These are phyloP conservation scores for Santalum album DNA, from an alignment of 164 flowering plant genomes.

Conservation along the genomic window DNA sequence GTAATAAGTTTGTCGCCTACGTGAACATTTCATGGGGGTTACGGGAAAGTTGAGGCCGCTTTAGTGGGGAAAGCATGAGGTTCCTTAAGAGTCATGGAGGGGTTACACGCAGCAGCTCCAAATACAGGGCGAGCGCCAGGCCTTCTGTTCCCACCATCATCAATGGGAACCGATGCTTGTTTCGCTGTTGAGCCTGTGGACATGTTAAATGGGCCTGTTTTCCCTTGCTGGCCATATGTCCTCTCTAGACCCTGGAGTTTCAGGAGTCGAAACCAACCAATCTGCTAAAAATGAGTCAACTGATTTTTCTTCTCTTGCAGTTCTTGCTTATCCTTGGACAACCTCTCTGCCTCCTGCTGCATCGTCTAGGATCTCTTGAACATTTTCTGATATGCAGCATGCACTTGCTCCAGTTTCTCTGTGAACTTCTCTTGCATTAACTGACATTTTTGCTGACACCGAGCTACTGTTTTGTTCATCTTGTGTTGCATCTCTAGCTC, in stretches of 20 bases:
- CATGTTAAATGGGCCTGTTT: slow-evolving; percentile 61
- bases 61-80: slow-evolving; percentile 86
- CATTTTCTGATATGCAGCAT: slow-evolving; percentile 91
- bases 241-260: slow-evolving; percentile 93
- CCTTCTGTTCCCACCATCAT: slow-evolving; percentile 41
- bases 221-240: slow-evolving; percentile 85
- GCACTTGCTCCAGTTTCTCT: slow-evolving; percentile 86
- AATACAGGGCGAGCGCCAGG: slow-evolving; percentile 31
- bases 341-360: slow-evolving; percentile 78
- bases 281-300: slow-evolving; percentile 81
- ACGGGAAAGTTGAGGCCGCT: slow-evolving; percentile 87
- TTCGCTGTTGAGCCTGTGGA: slow-evolving; percentile 64
- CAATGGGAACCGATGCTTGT: slow-evolving; percentile 35
- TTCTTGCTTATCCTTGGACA: slow-evolving; percentile 88
- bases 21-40: slow-evolving; percentile 61
- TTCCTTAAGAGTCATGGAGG: slow-evolving; percentile 76
- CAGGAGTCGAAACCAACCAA: slow-evolving; percentile 68
- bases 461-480: slow-evolving; percentile 76
- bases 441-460: slow-evolving; percentile 92
- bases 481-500: slow-evolving; percentile 93
- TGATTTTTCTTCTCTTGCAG: slow-evolving; percentile 77
- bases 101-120: slow-evolving; percentile 53
- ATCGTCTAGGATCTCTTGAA: slow-evolving; percentile 82
- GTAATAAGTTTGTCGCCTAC: slow-evolving; percentile 27
- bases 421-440: slow-evolving; percentile 84